Evolutionary conservation across 2,329 filamentous ascomycete species (phyloP), one percentile per base, ranked within the genome.

Genomic region (Stagonosporopsis tanaceti): DNA sequence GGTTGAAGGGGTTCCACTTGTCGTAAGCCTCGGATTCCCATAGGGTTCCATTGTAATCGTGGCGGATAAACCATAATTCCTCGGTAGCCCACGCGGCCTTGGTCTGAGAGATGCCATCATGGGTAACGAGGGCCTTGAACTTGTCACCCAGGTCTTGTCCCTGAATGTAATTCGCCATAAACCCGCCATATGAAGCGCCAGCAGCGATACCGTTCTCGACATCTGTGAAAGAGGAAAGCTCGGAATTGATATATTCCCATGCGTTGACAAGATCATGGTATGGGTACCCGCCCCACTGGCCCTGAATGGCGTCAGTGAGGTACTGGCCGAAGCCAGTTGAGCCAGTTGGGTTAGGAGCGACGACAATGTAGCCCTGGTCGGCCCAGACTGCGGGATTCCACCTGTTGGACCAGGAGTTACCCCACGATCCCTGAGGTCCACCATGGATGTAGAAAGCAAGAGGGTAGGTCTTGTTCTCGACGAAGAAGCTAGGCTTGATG

Each of bases 351-450:
- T 96, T 96, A 14, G 92, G 90, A 37, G 87, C 84, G 37, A 96
- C 88, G 11, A 89, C 90, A 7, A 96, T 84, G 71, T 95, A 96
- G 40, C 92, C 92, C 76, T 94, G 91, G 73, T 96, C 92, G 6
- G 92, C 91, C 74, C 92, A 96, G 15, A 93, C 83, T 60, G 91
- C 91, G 3, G 89, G 88, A 74, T 96, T 96, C 92, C 92, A 96
- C 25, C 92, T 82, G 4, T 88, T 92, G 71, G 85, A 90, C 91
- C 92, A 96, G 38, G 82, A 80, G 68, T 95, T 89, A 17, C 74
- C 79, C 87, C 90, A 93, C 0, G 89, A 84, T 24, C 87, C 85
- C 72, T 95, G 91, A 0, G 92, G 92, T 1, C 92, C 92, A 59
- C 92, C 92, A 72, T 96, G 92, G 57, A 96, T 89, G 52, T 93